Base-by-base conservation (phyloP, 163 green algal genomes). In the Botryococcus braunii region DNA sequence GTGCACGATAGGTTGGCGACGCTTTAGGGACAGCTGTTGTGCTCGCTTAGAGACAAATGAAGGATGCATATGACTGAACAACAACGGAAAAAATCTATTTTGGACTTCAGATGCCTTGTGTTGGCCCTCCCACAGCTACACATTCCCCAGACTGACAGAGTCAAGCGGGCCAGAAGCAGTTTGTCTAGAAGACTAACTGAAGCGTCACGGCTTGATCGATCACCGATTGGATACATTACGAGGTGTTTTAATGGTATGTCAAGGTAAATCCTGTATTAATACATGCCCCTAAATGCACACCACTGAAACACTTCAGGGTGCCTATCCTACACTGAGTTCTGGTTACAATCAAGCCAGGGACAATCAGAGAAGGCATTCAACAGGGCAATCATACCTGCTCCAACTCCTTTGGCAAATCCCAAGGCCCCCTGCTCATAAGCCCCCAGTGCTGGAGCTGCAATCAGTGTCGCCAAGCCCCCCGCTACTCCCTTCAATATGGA, bases 321-420 rank as follows among this genome's bases (percentile, higher is more conserved):
- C 17, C 43, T 27, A 17, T 17, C 13, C 43, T 17, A 27, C 57
- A 40, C 41, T 27, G 69, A 64, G 36, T 49, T 49, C 17, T 77
- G 76, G 82, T 74, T 25, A 71, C 46, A 31, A 23, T 25, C 27
- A 57, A 35, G 27, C 56, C 32, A 34, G 17, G 5, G 6, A 55
- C 8, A 52, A 50, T 36, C 3, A 61, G 32, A 9, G 27, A 36
- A 23, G 47, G 25, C 4, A 3, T 32, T 69, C 8, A 41, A 61
- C 27, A 8, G 5, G 32, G 32, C 9, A 40, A 46, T 39, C 36
- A 29, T 46, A 27, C 52, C 34, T 61, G 29, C 35, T 27, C 64
- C 83, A 0, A 91, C 62, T 0, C 90, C 91, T 59, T 93, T 92
- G 49, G 82, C 82, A 74, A 92, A 90, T 0, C 91, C 91, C 7